Evolutionary conservation across 2,329 filamentous ascomycete species (phyloP), one percentile per base, ranked within the genome.

Genomic region (Aspergillus melleus): DNA sequence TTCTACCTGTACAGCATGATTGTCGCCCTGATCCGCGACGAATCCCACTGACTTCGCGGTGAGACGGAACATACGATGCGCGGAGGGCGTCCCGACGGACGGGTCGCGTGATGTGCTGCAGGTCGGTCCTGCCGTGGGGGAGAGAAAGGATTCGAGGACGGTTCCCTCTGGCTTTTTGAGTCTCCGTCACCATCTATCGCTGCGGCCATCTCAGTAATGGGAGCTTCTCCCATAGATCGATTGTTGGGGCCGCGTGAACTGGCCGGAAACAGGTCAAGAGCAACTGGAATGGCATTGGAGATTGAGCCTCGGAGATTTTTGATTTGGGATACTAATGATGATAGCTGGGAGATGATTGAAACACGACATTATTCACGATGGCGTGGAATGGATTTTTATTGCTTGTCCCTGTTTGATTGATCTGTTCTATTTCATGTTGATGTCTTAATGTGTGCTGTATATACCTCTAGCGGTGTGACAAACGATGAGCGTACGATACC

Each of bases 1-100:
- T 99, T 98, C 87, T 99, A 99, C 82, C 90, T 99, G 59, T 96
- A 96, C 86, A 96, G 91, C 88, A 96, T 95, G 91, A 95, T 95
- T 70, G 94, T 97, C 66, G 94, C 95, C 67, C 86, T 99, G 64
- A 99, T 99, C 83, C 89, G 90, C 74, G 95, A 98, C 79, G 95
- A 99, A 81, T 87, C 90, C 61, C 86, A 92, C 79, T 96, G 89
- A 88, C 69, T 78, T 65, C 70, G 71, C 60, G 66, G 67, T 54
- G 69, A 72, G 68, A 68, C 74, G 68, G 74, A 72, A 57, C 63
- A 75, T 70, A 73, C 70, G 58, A 79, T 79, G 75, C 74, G 70
- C 66, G 68, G 76, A 67, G 72, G 72, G 65, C 64, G 63, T 65
- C 53, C 66, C 49, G 61, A 57, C 16, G 61, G 47, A 61, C 42